Percentiles rank a stretch among this genome's conserved stretches.
phyloP scores from a whole-genome alignment of 148 eudicot genomes.

The Cornus kousa region DNA sequence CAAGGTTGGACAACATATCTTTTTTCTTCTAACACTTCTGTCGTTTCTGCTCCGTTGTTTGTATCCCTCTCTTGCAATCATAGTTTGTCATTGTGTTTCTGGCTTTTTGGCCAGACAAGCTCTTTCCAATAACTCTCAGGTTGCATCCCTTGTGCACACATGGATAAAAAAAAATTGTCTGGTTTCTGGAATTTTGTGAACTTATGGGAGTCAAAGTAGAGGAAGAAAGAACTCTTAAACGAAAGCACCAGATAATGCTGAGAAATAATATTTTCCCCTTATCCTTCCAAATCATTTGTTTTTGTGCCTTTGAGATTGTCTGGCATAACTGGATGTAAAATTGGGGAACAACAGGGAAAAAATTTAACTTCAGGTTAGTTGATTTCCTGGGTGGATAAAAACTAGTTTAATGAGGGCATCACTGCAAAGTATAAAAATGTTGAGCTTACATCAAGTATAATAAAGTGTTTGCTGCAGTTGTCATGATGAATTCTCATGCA shows the following conservation, averaged over 20 bases:
- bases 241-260: too few species aligned
- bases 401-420: background rate
- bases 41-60: background rate
- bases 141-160: background rate
- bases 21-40: background rate
- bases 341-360: background rate
- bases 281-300: too few species aligned
- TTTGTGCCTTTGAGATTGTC: background rate
- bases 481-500: background rate
- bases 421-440: background rate
- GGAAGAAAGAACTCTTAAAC: too few species aligned
- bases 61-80: background rate
- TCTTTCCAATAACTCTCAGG: background rate
- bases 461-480: background rate
- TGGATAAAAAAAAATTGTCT: background rate
- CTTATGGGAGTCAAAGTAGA: too few species aligned
- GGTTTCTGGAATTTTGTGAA: too few species aligned
- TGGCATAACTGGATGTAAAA: background rate
- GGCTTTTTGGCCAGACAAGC: background rate
- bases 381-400: too few species aligned
- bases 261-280: too few species aligned
- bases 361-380: background rate
- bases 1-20: slow-evolving; percentile 50
- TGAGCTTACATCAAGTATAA: background rate
- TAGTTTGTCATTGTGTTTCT: background rate